These are phyloP conservation scores for Roridomyces roridus DNA, from an alignment of 768 basidiomycete species.

Conservation along the genomic window DNA sequence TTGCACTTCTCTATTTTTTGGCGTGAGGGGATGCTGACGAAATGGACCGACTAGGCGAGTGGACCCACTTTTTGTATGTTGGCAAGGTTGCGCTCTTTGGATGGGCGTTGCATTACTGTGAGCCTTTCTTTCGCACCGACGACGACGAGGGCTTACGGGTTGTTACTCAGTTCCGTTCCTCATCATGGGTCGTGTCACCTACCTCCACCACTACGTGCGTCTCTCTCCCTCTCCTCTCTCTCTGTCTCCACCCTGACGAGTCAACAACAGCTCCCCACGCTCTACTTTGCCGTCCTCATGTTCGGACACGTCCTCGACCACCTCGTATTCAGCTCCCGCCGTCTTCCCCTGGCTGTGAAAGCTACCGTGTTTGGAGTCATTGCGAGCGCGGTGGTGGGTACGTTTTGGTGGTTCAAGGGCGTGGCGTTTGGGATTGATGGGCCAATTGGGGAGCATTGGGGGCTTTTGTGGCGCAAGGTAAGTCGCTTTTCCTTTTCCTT, in stretches of 20 bases:
- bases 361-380: constrained; percentile 71
- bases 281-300: constrained; percentile 97
- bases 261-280: constrained; percentile 76
- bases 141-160: background rate
- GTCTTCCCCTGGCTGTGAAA: constrained; percentile 70
- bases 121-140: constrained; percentile 27
- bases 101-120: constrained; percentile 91
- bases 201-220: constrained; percentile 93
- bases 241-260: background rate
- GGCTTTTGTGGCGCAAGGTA: constrained; percentile 78
- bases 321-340: constrained; percentile 82
- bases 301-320: constrained; percentile 90
- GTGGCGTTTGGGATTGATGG: constrained; percentile 94
- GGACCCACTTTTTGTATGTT: constrained; percentile 94
- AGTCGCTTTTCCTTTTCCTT: constrained; percentile 27
- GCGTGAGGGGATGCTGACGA: background rate
- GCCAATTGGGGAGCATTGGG: constrained; percentile 79
- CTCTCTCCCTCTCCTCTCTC: constrained; percentile 18
- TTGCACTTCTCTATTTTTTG: background rate
- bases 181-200: constrained; percentile 97
- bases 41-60: constrained; percentile 78
- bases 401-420: constrained; percentile 95
- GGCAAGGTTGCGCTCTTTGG: constrained; percentile 90
- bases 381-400: constrained; percentile 64
- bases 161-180: constrained; percentile 82